These are phyloP conservation scores for Leccinum pellstonianum DNA, from an alignment of 768 basidiomycete genomes.

Conservation along the genomic window DNA sequence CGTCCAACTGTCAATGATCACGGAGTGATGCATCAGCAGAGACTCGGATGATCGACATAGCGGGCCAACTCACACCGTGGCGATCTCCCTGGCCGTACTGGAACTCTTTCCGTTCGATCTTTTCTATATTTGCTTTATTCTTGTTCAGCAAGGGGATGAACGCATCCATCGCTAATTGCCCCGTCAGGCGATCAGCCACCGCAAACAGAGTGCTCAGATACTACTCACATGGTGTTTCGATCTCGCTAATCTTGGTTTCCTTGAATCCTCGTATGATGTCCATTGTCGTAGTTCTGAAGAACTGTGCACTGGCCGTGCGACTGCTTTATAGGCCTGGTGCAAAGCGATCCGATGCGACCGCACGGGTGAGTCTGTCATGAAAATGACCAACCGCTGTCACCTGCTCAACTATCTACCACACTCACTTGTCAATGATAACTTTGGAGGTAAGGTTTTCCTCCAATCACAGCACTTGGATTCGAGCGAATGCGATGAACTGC, in stretches of 20 bases:
- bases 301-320: too few species aligned
- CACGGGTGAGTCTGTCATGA: neutral
- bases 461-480: too few species aligned
- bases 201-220: neutral
- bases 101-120: conserved; percentile 53
- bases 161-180: conserved; percentile 41
- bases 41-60: neutral
- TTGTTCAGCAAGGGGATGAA: conserved; percentile 52
- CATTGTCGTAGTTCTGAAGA: conserved; percentile 26
- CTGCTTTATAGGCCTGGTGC: neutral
- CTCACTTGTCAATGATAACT: too few species aligned
- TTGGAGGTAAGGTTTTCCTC: too few species aligned
- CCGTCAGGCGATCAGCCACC: conserved; percentile 8
- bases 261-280: conserved; percentile 34
- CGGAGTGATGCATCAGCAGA: neutral
- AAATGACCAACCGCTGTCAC: neutral
- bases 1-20: conserved; percentile 49
- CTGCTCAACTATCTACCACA: too few species aligned
- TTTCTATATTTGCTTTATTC: conserved; percentile 45
- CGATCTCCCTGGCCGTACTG: conserved; percentile 47
- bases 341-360: neutral
- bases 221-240: conserved; percentile 36
- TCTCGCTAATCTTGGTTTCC: conserved; percentile 30
- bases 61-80: conserved; percentile 33
- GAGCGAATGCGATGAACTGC: neutral